Percentiles rank a stretch among this genome's conserved stretches.
phyloP scores from a whole-genome alignment of 192 early-diverging fungal genomes.

The Rhizophlyctis rosea region DNA sequence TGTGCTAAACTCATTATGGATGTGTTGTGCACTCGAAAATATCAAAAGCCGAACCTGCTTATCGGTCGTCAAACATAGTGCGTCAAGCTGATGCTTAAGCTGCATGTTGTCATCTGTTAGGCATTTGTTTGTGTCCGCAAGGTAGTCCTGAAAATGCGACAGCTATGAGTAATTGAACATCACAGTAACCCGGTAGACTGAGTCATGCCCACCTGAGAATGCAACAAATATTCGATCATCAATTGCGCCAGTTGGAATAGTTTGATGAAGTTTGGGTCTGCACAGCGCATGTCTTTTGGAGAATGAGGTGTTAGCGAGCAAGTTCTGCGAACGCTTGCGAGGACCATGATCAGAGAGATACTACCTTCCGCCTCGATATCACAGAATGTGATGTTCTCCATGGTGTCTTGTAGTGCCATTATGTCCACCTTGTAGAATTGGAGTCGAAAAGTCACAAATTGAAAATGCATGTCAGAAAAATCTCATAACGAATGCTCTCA shows the following conservation, averaged over 20 bases:
- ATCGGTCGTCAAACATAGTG: constrained; percentile 12
- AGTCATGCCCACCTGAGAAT: constrained; percentile 48
- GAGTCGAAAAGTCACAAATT: neutral
- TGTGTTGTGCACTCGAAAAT: too few relatives aligned
- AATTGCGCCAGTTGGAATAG: constrained; percentile 55
- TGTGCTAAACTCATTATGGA: neutral
- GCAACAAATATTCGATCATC: constrained; percentile 54
- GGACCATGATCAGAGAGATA: neutral
- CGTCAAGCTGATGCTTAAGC: constrained; percentile 9
- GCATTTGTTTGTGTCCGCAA: constrained; percentile 11
- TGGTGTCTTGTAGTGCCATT: constrained; percentile 44
- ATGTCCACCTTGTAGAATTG: constrained; percentile 39
- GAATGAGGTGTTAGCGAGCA: neutral
- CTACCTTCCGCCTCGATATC: constrained; percentile 49
- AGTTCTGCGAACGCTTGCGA: constrained; percentile 6
- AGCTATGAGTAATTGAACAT: neutral
- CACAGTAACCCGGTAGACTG: too few relatives aligned
- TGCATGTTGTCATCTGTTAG: constrained; percentile 23
- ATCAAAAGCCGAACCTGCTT: constrained; percentile 41
- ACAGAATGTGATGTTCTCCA: constrained; percentile 56
- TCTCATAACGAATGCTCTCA: neutral
- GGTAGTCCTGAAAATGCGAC: constrained; percentile 14
- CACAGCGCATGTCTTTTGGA: constrained; percentile 33
- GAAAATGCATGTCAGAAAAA: neutral
- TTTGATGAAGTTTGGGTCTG: constrained; percentile 56